These are phyloP conservation scores for Phragmites australis DNA, from an alignment of 176 grass and related monocot genomes.

Conservation along the genomic window DNA sequence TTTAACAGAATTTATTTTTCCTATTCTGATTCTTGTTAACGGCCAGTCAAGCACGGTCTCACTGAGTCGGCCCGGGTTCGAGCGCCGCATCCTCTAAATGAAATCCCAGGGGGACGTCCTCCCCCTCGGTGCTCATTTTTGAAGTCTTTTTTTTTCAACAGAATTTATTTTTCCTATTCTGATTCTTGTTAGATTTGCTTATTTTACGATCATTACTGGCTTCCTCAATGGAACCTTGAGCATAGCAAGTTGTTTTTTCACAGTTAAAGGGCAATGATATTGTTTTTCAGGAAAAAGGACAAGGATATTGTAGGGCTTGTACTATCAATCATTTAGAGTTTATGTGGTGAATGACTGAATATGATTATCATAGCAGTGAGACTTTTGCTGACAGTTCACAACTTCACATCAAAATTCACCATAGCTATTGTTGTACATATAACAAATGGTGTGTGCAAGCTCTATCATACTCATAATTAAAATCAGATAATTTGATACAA, in stretches of 20 bases:
- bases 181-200: neutral
- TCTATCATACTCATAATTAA: constrained; percentile 18
- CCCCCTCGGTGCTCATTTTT: too few species aligned
- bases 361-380: neutral
- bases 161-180: neutral
- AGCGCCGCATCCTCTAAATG: too few species aligned
- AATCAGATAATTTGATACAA: constrained; percentile 11
- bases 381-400: neutral
- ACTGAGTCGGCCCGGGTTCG: too few species aligned
- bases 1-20: neutral
- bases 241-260: constrained; percentile 1
- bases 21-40: too few species aligned
- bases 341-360: neutral
- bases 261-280: neutral
- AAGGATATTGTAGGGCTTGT: constrained; percentile 19
- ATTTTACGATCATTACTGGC: neutral
- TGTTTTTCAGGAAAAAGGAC: too few species aligned
- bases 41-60: too few species aligned
- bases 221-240: neutral
- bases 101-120: too few species aligned
- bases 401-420: neutral
- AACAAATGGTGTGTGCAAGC: neutral
- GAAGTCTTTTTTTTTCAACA: constrained; percentile 8
- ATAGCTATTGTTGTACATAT: neutral
- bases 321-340: neutral